Evolutionary conservation across 2,329 filamentous ascomycete genomes (phyloP).

Genomic region (Penicillium sp.): DNA sequence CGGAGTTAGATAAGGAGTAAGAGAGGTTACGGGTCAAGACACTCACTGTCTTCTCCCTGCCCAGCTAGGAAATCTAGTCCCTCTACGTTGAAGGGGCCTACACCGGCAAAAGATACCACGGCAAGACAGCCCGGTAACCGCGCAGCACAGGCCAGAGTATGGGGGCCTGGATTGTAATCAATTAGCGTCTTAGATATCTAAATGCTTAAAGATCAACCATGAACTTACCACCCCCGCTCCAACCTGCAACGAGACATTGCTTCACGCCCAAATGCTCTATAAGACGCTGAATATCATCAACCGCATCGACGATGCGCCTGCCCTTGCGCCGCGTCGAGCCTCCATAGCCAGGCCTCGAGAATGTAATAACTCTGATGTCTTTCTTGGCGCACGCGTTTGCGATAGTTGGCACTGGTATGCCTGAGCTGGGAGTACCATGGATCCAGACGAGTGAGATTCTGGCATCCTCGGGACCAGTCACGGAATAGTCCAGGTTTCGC

Average conservation of each 20-base stretch:
- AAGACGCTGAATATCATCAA: conserved; percentile 5
- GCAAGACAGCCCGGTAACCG: conserved; percentile 2
- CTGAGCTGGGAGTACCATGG: conserved; percentile 2
- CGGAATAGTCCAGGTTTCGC: conserved; percentile 2
- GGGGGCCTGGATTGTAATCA: conserved; percentile 3
- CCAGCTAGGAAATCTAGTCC: conserved; percentile 3
- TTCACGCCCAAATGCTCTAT: conserved; percentile 3
- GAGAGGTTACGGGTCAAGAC: no score
- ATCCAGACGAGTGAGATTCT: conserved; percentile 1
- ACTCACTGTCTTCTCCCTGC: conserved; percentile 8
- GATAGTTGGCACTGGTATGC: neutral
- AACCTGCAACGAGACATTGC: conserved; percentile 1
- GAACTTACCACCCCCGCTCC: conserved; percentile 9
- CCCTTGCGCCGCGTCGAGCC: conserved; percentile 5
- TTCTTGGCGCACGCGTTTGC: conserved; percentile 6
- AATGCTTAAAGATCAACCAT: no score
- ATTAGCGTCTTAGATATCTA: neutral
- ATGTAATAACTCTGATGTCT: conserved; percentile 1
- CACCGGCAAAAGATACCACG: conserved; percentile 3
- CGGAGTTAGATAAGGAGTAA: neutral
- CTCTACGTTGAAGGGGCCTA: neutral
- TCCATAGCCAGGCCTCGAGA: conserved; percentile 8
- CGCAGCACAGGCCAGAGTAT: conserved; percentile 5
- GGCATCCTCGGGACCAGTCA: conserved; percentile 1
- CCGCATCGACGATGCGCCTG: neutral